These are phyloP conservation scores for Tricholoma furcatifolium DNA, from an alignment of 768 basidiomycete genomes.

Conservation along the genomic window DNA sequence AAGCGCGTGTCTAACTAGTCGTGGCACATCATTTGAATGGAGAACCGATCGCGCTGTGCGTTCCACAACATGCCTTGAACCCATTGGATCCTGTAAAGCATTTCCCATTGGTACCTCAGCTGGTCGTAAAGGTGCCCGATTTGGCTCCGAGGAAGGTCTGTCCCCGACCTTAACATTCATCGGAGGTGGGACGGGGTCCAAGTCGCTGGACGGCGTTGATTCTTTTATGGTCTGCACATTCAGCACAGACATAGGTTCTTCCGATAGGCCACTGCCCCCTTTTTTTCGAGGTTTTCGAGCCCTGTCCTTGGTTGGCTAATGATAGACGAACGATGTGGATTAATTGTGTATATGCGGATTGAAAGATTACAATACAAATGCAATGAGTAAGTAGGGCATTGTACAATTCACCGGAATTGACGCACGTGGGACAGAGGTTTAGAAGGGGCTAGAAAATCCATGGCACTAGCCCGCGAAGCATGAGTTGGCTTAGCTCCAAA, in stretches of 20 bases:
- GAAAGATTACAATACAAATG: slow-evolving; percentile 26
- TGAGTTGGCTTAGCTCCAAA: slow-evolving; percentile 39
- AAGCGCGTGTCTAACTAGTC: slow-evolving; percentile 9
- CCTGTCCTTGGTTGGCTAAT: slow-evolving; percentile 73
- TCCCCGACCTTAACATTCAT: not conserved
- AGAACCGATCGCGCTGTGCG: not conserved
- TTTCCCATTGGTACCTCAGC: not conserved
- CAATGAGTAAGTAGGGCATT: slow-evolving; percentile 42
- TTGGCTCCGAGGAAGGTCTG: not conserved
- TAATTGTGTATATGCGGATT: slow-evolving; percentile 16
- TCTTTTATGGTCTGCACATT: not conserved
- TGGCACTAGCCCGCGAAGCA: slow-evolving; percentile 16
- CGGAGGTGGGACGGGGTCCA: not conserved
- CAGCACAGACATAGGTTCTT: not conserved
- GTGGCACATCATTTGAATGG: not conserved
- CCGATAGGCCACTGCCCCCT: not conserved
- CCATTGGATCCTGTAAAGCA: not conserved
- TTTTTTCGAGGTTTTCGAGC: slow-evolving; percentile 60
- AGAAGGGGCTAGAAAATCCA: slow-evolving; percentile 42
- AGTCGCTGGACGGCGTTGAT: not conserved
- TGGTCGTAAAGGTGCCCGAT: not conserved
- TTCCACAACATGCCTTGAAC: not conserved
- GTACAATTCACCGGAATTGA: slow-evolving; percentile 65
- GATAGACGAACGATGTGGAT: slow-evolving; percentile 19
- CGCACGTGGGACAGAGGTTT: slow-evolving; percentile 84